Base-by-base conservation (phyloP, 306 rosid species). In the Acacia crassicarpa region DNA sequence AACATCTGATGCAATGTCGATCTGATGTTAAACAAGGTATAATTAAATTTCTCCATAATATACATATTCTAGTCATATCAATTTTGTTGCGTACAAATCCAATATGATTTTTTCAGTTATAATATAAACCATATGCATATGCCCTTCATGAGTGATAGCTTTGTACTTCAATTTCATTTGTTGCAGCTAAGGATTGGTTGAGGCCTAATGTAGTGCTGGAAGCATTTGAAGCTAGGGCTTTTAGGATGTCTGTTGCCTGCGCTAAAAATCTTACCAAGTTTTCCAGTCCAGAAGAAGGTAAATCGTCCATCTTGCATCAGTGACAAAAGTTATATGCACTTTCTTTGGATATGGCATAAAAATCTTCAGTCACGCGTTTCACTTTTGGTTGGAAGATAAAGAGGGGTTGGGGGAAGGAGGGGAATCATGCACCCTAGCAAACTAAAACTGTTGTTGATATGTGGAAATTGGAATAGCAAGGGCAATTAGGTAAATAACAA, bases 141-240 rank as follows among this genome's bases (percentile, higher is more conserved):
- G 41, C 27, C 63, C 51, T 83, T 66, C 46, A 56, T 67, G 53
- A 79, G 80, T 72, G 65, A 48, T 65, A 74, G 48, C 63, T 61
- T 45, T 54, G 46, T 35, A 3, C 70, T 79, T 51, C 8, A 4
- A 25, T 78, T 72, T 67, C 70, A 78, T 85, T 65, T 56, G 66
- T 74, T 91, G 91, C 94, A 96, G 98, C 89, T 62, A 92, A 89
- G 86, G 98, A 96, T 83, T 96, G 98, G 99, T 84, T 92, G 85
- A 91, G 88, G 68, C 97, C 98, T 66, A 83, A 87, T 78, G 85
- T 79, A 23, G 83, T 96, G 68, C 74, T 92, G 71, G 97, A 86
- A 89, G 92, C 86, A 77, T 96, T 93, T 74, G 97, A 96, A 92
- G 97, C 96, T 74, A 91, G 99, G 91, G 91, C 99, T 41, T 82